Conservation (phyloP, 2,329 filamentous ascomycete species). For the Penicillium sp. region DNA sequence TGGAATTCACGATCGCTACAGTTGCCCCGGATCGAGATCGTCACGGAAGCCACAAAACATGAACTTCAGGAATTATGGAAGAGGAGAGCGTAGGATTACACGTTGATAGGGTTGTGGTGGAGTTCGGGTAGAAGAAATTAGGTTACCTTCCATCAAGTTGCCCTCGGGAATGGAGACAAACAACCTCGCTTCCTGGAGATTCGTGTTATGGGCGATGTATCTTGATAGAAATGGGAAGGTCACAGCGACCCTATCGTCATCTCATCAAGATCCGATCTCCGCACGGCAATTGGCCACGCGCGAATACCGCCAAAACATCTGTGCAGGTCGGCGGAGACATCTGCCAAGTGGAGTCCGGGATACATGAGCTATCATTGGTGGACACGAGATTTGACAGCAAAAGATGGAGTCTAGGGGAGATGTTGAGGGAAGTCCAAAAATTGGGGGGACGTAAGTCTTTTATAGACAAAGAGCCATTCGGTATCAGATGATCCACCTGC, state of each 20-base stretch:
- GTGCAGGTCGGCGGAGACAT: background rate
- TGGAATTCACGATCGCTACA: constrained; percentile 1
- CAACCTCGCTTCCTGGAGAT: constrained; percentile 18
- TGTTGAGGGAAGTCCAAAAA: background rate
- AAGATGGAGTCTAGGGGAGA: background rate
- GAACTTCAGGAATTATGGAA: background rate
- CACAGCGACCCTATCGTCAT: constrained; percentile 2
- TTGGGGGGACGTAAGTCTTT: background rate
- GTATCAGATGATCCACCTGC: constrained; percentile 6
- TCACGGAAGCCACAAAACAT: background rate
- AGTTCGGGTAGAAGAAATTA: constrained; percentile 11
- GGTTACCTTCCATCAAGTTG: constrained; percentile 17
- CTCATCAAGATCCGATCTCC: constrained; percentile 5
- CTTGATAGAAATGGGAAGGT: constrained; percentile 7
- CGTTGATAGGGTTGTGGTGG: constrained; percentile 21
- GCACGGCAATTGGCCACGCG: constrained; percentile 5
- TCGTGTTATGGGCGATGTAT: background rate
- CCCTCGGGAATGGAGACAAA: constrained; percentile 22
- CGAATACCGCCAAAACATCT: constrained; percentile 2
- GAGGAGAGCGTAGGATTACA: constrained; percentile 3
- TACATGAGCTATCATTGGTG: constrained; percentile 12
- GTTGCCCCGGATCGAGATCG: background rate
- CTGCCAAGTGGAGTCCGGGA: constrained; percentile 13
- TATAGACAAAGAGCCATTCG: background rate
- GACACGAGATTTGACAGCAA: constrained; percentile 8